A percentile compares a stretch with the other conserved stretches of the same genome.
phyloP scores from a whole-genome alignment of 1,284 basidiomycete species.

The Inonotus hispidus region DNA sequence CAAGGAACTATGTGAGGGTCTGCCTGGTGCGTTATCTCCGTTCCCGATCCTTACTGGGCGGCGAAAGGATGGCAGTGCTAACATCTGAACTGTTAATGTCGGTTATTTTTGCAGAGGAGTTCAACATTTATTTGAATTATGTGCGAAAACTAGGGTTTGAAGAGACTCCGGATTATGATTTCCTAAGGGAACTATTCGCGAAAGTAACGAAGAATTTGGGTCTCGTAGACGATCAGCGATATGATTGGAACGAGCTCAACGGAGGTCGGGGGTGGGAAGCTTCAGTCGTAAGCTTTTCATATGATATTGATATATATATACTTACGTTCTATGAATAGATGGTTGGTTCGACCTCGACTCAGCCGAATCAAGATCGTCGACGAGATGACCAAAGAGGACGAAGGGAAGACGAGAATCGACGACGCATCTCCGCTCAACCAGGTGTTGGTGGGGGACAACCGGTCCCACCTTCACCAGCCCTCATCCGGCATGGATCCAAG shows the following conservation, averaged over 20 bases:
- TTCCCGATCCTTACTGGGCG: no score
- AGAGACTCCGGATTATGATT: constrained; percentile 96
- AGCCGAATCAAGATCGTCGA: constrained; percentile 47
- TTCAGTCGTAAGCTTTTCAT: constrained; percentile 51
- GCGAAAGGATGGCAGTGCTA: background rate
- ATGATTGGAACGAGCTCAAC: constrained; percentile 89
- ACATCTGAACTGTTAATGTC: background rate
- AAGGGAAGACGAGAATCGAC: constrained; percentile 33
- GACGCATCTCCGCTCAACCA: constrained; percentile 35
- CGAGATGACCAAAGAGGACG: constrained; percentile 34
- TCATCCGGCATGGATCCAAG: constrained; percentile 69
- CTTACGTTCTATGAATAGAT: constrained; percentile 8
- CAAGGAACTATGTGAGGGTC: constrained; percentile 89
- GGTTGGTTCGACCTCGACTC: constrained; percentile 47
- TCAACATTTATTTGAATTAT: constrained; percentile 85
- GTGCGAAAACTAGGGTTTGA: constrained; percentile 87
- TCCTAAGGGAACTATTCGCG: constrained; percentile 85
- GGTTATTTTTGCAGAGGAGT: constrained; percentile 56
- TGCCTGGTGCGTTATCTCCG: constrained; percentile 60
- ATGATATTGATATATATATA: constrained; percentile 14
- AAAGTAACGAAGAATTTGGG: constrained; percentile 88
- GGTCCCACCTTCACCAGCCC: constrained; percentile 61
- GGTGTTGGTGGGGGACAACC: constrained; percentile 31
- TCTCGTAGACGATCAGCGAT: constrained; percentile 83
- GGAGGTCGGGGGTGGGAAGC: constrained; percentile 95